Percentiles rank a stretch among this genome's conserved stretches.
These are phyloP conservation scores for Dothistroma pini DNA, from an alignment of 2,329 filamentous ascomycete species.

Conservation along the genomic window DNA sequence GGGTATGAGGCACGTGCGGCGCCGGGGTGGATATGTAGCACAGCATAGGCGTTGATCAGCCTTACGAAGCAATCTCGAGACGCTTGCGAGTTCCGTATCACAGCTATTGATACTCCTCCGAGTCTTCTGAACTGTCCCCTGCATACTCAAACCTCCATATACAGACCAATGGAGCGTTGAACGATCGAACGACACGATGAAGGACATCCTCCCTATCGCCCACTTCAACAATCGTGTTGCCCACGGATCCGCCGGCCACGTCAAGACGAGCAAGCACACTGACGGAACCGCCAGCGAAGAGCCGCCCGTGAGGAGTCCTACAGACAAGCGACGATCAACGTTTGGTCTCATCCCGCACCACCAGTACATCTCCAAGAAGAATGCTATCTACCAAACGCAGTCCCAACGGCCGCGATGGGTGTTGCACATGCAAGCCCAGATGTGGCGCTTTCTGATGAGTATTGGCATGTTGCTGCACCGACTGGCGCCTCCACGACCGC, in stretches of 20 bases:
- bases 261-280: not conserved
- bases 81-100: not conserved
- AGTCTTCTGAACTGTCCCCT: not conserved
- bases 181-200: not conserved
- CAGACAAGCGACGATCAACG: not conserved
- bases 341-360: slow-evolving; percentile 13
- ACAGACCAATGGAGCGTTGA: not conserved
- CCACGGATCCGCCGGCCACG: not conserved
- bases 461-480: slow-evolving; percentile 67
- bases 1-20: too few relatives aligned
- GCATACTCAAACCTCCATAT: not conserved
- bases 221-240: slow-evolving; percentile 1
- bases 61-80: not conserved
- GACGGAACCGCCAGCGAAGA: not conserved
- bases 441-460: slow-evolving; percentile 65
- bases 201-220: slow-evolving; percentile 2
- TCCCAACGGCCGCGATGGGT: slow-evolving; percentile 51
- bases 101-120: not conserved
- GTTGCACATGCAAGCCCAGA: slow-evolving; percentile 59
- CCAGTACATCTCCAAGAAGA: slow-evolving; percentile 13
- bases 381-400: slow-evolving; percentile 19
- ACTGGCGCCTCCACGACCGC: slow-evolving; percentile 58
- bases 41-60: not conserved
- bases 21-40: too few relatives aligned
- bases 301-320: not conserved